Base-by-base conservation (phyloP, 2,329 filamentous ascomycete genomes). In the Clonostachys sp. region DNA sequence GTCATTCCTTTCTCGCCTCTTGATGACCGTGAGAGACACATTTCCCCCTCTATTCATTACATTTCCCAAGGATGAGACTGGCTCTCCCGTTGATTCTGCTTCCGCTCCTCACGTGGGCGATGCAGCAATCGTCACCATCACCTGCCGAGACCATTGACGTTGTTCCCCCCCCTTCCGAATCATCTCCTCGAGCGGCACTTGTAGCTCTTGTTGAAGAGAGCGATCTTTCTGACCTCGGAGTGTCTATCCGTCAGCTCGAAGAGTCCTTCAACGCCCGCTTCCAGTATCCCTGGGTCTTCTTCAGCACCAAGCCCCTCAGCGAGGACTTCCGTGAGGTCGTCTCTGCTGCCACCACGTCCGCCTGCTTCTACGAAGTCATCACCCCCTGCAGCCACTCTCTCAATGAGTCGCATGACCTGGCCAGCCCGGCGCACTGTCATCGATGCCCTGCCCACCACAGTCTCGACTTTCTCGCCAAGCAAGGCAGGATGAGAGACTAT, bases 271-370 rank as follows among this genome's bases (percentile, higher is more conserved):
- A 95, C 61, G 70, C 73, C 60, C 89, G 89, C 53, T 87, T 90
- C 72, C 86, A 87, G 58, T 95, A 95, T 60, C 87, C 90, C 41
- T 95, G 89, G 86, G 85, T 88, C 40, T 92, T 95, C 70, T 89
- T 94, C 75, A 94, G 91, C 65, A 83, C 90, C 57, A 80, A 85
- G 45, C 83, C 84, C 5, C 91, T 95, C 61, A 84, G 83, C 5
- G 81, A 88, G 9, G 81, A 87, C 50, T 95, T 95, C 72, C 91
- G 88, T 61, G 69, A 71, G 35, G 71, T 72, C 49, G 89, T 87
- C 0, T 74, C 77, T 45, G 85, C 82, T 42, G 78, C 81, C 36
- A 92, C 89, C 3, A 81, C 81, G 48, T 87, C 87, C 3, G 78
- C 83, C 55, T 85, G 85, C 57, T 74, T 78, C 55, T 94, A 87